Percentiles rank a stretch among this genome's conserved stretches.
Conservation (phyloP, 768 basidiomycete genomes). For the Lactarius deliciosus region DNA sequence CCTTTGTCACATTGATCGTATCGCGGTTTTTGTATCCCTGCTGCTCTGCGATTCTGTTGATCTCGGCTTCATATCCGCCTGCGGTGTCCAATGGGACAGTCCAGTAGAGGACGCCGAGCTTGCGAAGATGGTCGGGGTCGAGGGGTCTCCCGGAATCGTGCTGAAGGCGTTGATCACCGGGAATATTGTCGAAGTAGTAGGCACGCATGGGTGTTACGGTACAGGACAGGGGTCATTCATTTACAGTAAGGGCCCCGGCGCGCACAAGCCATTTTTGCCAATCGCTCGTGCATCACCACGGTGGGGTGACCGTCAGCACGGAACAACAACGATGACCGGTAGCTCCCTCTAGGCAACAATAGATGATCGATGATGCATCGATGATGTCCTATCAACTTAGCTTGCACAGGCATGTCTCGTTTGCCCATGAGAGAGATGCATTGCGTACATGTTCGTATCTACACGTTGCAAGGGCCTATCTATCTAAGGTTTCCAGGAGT, state of each 20-base stretch:
- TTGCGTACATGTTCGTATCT: not conserved
- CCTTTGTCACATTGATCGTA: constrained; percentile 71
- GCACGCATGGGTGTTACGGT: constrained; percentile 52
- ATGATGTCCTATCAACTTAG: not conserved
- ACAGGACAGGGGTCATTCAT: too few relatives aligned
- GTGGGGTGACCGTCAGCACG: too few relatives aligned
- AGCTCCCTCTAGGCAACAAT: not conserved
- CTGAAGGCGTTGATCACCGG: constrained; percentile 77
- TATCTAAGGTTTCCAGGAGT: too few relatives aligned
- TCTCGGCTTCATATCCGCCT: constrained; percentile 47
- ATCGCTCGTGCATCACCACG: too few relatives aligned
- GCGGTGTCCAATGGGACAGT: constrained; percentile 56
- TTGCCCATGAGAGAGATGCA: not conserved
- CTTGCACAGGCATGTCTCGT: too few relatives aligned
- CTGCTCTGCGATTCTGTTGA: constrained; percentile 65
- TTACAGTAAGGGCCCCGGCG: too few relatives aligned
- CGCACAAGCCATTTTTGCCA: too few relatives aligned
- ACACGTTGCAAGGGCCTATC: too few relatives aligned
- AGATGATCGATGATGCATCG: not conserved
- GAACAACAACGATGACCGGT: too few relatives aligned
- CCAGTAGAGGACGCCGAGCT: constrained; percentile 68
- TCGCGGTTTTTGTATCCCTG: constrained; percentile 84
- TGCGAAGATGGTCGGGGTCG: constrained; percentile 45
- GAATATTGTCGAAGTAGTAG: constrained; percentile 70
- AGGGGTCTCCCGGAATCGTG: constrained; percentile 72